Conservation (phyloP, 441 rosid species). For the Croton laevigatus region DNA sequence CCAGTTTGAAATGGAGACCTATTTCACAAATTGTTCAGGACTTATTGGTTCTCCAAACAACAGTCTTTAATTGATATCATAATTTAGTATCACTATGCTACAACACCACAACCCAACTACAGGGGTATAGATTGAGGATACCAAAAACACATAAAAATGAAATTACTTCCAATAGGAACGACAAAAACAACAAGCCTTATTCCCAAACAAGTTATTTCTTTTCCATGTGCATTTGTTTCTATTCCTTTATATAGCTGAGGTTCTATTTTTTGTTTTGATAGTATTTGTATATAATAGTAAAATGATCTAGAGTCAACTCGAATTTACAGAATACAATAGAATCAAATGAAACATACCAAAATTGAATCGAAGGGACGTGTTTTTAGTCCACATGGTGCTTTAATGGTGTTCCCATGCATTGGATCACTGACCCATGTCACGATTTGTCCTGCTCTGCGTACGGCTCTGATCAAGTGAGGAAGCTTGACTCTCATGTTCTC, state of each 20-base stretch:
- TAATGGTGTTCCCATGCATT: conserved; percentile 85
- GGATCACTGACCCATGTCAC: conserved; percentile 94
- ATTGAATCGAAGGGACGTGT: conserved; percentile 85
- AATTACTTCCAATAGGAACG: not conserved
- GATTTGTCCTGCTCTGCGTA: conserved; percentile 65
- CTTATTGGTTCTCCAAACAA: not conserved
- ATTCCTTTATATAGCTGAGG: not conserved
- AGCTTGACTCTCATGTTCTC: conserved; percentile 88
- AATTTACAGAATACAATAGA: not conserved
- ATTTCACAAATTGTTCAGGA: not conserved
- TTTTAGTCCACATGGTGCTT: conserved; percentile 85
- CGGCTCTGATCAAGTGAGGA: conserved; percentile 72
- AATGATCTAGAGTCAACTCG: not conserved
- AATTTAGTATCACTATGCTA: too few relatives aligned
- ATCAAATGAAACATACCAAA: conserved; percentile 39
- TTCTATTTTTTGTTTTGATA: not conserved
- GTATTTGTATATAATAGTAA: not conserved
- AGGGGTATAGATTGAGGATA: too few relatives aligned
- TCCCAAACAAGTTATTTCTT: too few relatives aligned
- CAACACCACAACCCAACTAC: too few relatives aligned
- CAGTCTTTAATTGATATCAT: not conserved
- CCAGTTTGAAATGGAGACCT: not conserved
- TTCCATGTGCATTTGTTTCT: not conserved
- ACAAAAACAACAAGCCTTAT: too few relatives aligned
- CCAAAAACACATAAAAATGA: not conserved